Base-by-base conservation (phyloP, 1,284 basidiomycete genomes). In the Meira miltonrushii region DNA sequence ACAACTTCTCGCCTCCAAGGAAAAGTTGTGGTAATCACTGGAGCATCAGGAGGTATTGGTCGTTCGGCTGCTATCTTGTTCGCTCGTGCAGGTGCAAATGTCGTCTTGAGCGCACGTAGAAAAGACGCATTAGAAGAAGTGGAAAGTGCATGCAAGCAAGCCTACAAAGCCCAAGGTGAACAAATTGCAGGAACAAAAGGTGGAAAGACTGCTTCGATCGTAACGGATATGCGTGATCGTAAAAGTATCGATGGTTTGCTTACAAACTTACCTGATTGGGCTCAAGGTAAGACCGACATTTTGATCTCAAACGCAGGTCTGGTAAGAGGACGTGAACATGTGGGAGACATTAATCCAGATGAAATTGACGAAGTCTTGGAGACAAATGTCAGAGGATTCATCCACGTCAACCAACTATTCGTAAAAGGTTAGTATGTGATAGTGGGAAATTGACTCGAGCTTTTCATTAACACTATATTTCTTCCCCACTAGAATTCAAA, bases 331-430 rank as follows among this genome's bases (percentile, higher is more conserved):
- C 81, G 86, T 9, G 92, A 93, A 63, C 84, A 85, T 55, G 85
- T 93, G 15, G 92, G 92, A 8, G 84, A 87, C 61, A 88, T 95
- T 71, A 80, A 84, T 1, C 83, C 87, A 19, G 82, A 82, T 39
- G 90, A 92, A 69, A 82, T 91, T 67, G 75, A 79, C 54, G 81
- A 84, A 60, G 96, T 98, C 92, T 89, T 97, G 78, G 80, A 86
- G 28, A 95, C 92, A 50, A 98, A 98, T 78, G 92, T 95, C 52
- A 82, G 89, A 62, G 92, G 91, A 8, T 83, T 95, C 49, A 91
- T 95, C 67, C 83, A 87, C 17, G 81, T 93, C 69, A 90, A 88
- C 8, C 89, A 92, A 71, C 79, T 88, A 47, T 71, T 78, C 58
- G 71, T 78, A 11, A 52, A 59, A 12, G 28, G 28, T 21, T 23